Evolutionary conservation across 768 basidiomycete species (phyloP).

Genomic region (Collybia mongolica): DNA sequence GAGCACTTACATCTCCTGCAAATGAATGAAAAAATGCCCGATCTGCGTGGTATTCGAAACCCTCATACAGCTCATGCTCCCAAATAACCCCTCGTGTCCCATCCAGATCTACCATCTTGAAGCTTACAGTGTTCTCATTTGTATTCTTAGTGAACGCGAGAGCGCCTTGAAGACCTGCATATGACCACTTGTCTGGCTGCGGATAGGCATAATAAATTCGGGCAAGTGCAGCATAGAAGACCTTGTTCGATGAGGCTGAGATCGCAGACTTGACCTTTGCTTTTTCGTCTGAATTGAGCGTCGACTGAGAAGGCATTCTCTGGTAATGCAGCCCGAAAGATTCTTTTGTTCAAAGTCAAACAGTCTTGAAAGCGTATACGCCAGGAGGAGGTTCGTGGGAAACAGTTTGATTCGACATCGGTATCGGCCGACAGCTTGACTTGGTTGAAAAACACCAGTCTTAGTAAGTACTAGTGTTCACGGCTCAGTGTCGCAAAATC

Average conservation of each 20-base stretch:
- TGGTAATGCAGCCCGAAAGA: too few relatives aligned
- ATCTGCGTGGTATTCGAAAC: constrained; percentile 80
- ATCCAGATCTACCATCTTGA: constrained; percentile 81
- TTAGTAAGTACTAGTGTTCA: too few relatives aligned
- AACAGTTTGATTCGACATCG: too few relatives aligned
- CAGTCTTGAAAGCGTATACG: too few relatives aligned
- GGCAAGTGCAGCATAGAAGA: constrained; percentile 76
- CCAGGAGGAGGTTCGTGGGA: too few relatives aligned
- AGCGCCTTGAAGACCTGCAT: constrained; percentile 85
- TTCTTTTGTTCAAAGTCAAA: too few relatives aligned
- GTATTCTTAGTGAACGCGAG: constrained; percentile 70
- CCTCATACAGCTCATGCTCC: constrained; percentile 89
- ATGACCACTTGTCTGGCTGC: constrained; percentile 75
- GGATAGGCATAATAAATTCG: constrained; percentile 92
- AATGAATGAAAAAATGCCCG: constrained; percentile 92
- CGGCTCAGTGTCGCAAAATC: too few relatives aligned
- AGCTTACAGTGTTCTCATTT: constrained; percentile 50
- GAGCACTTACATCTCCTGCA: constrained; percentile 79
- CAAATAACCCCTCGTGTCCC: constrained; percentile 88
- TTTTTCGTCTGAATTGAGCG: constrained; percentile 76
- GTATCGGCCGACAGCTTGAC: too few relatives aligned
- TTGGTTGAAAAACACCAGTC: too few relatives aligned
- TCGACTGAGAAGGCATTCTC: constrained; percentile 40
- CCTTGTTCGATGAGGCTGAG: constrained; percentile 62
- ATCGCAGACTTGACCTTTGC: constrained; percentile 66